Percentiles rank a stretch among this genome's conserved stretches.
Evolutionary conservation across 1,139 yeast species (phyloP).

Genomic region (Nadsonia starkeyi-henricii): DNA sequence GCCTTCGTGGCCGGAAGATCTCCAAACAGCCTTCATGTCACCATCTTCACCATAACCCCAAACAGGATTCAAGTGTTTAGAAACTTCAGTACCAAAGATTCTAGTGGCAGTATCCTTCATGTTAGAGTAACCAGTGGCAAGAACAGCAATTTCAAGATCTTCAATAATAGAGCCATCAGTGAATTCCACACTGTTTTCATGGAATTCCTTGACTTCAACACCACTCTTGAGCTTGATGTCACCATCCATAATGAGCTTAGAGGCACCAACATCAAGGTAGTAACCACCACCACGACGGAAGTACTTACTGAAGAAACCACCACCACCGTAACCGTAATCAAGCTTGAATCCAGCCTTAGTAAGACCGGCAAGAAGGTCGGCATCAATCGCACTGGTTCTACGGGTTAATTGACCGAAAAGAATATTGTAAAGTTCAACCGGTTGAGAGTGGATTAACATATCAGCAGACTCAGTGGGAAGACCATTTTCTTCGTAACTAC

Average conservation of each 20-base stretch:
- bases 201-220: slow-evolving; percentile 22
- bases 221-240: slow-evolving; percentile 28
- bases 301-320: slow-evolving; percentile 31
- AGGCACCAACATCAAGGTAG: slow-evolving; percentile 33
- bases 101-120: slow-evolving; percentile 30
- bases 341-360: slow-evolving; percentile 26
- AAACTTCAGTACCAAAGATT: slow-evolving; percentile 17
- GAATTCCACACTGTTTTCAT: slow-evolving; percentile 27
- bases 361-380: slow-evolving; percentile 22
- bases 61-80: slow-evolving; percentile 10
- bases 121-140: slow-evolving; percentile 33
- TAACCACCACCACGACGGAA: slow-evolving; percentile 33
- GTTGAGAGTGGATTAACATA: slow-evolving; percentile 23
- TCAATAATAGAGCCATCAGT: slow-evolving; percentile 27
- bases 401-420: slow-evolving; percentile 26
- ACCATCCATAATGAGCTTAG: slow-evolving; percentile 27
- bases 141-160: slow-evolving; percentile 28
- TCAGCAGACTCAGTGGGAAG: slow-evolving; percentile 29
- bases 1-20: slow-evolving; percentile 11
- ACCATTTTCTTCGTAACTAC: too few species aligned
- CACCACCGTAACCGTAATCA: slow-evolving; percentile 31
- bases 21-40: slow-evolving; percentile 11
- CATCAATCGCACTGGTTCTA: slow-evolving; percentile 22
- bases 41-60: slow-evolving; percentile 19
- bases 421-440: slow-evolving; percentile 23